Evolutionary conservation across 1,284 basidiomycete genomes (phyloP), one percentile per base, ranked within the genome.

Genomic region (Erythrobasidium hasegawianum): DNA sequence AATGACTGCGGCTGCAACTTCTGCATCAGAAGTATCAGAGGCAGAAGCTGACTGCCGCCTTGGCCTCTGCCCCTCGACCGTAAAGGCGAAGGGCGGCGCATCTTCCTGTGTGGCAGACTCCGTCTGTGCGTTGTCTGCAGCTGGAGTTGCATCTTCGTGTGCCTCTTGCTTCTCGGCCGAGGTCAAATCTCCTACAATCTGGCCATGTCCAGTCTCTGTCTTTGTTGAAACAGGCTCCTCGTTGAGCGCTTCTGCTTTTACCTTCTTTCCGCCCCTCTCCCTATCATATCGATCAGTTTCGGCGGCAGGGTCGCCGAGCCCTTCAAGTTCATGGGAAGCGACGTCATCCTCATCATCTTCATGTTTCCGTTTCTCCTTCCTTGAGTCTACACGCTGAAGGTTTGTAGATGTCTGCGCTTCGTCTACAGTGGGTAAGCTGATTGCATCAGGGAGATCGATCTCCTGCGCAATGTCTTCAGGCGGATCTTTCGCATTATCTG

Each of bases 211-310:
- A n/a, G n/a, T n/a, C 33, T 33, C 33, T 5, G 11, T 33, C 11
- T 4, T 4, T 33, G 33, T 11, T 33, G 33, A 33, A 33, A 5
- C 33, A 4, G 4, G 4, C 33, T 33, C 33, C 5, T 33, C 33
- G 5, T 33, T 11, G 5, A 33, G 64, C 67, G 22, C 68, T 70
- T 47, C 68, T 70, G 22, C 64, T 53, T 76, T 74, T 33, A 75
- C 75, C 62, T 66, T 75, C 74, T 66, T 78, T 76, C 66, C 57
- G 78, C 75, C 62, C 77, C 75, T 67, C 76, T 76, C 57, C 80
- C 79, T 24, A 47, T 47, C 43, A 4, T 47, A 8, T 47, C 84
- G 70, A 84, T 85, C 75, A 60, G 40, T 29, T 54, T 62, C 59
- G 68, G 66, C n/a, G n/a, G n/a, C 52, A 70, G 16, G 61, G 68